Conservation (phyloP, 441 rosid genomes). For the Breynia disticha region DNA sequence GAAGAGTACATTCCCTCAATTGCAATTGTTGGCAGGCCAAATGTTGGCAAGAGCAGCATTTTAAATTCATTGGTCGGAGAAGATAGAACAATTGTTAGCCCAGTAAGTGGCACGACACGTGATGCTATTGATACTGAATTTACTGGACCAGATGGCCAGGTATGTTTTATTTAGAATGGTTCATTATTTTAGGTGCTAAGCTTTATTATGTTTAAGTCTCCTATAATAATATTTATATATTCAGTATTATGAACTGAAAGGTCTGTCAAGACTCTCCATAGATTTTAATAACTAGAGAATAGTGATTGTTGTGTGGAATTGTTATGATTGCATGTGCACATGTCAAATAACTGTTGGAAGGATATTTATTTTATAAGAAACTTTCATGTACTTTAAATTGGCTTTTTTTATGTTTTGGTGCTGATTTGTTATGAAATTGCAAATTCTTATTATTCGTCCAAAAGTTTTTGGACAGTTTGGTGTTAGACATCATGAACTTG, state of each 20-base stretch:
- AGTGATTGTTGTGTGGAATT: too few relatives aligned
- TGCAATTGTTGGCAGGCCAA: conserved; percentile 92
- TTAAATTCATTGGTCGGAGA: conserved; percentile 94
- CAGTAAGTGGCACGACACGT: conserved; percentile 95
- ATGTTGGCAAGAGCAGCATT: conserved; percentile 97
- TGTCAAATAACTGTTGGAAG: too few relatives aligned
- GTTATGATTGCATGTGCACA: too few relatives aligned
- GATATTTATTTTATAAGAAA: too few relatives aligned
- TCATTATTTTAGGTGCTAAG: background rate
- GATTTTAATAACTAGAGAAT: too few relatives aligned
- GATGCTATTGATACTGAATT: conserved; percentile 96
- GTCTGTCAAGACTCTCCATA: too few relatives aligned
- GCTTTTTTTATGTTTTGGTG: too few relatives aligned
- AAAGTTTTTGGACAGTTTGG: too few relatives aligned
- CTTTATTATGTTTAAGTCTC: background rate
- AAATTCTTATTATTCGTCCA: too few relatives aligned
- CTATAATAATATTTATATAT: background rate
- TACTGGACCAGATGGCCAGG: conserved; percentile 83
- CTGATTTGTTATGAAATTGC: too few relatives aligned
- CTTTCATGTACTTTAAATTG: too few relatives aligned
- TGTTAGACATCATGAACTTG: too few relatives aligned
- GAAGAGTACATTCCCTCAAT: conserved; percentile 74
- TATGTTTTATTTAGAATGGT: conserved; percentile 13
- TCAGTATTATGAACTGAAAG: background rate
- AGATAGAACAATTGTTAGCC: conserved; percentile 96